These are phyloP conservation scores for Lactifluus echinatus DNA, from an alignment of 768 basidiomycete species.

Conservation along the genomic window DNA sequence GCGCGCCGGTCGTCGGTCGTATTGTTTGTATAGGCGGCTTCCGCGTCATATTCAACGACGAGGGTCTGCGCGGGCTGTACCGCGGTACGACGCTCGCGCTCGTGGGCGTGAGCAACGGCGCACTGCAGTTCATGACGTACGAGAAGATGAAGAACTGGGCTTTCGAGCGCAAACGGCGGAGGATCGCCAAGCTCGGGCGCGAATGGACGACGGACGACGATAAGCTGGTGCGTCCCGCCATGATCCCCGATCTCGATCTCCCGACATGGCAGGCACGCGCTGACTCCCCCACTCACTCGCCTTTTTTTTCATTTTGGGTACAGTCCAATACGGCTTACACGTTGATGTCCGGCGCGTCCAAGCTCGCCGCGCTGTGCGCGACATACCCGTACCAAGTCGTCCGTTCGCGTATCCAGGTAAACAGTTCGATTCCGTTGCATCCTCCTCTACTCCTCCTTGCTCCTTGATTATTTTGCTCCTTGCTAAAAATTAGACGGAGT, in stretches of 20 bases:
- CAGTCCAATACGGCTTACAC: conserved; percentile 91
- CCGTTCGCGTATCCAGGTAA: conserved; percentile 84
- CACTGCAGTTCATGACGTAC: conserved; percentile 92
- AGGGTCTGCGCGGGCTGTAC: conserved; percentile 76
- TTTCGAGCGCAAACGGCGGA: conserved; percentile 65
- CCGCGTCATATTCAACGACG: conserved; percentile 54
- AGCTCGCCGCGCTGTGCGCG: conserved; percentile 67
- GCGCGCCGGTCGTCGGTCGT: too few species aligned
- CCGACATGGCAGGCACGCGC: too few species aligned
- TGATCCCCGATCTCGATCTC: too few species aligned
- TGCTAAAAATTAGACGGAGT: too few species aligned
- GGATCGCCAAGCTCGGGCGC: conserved; percentile 50
- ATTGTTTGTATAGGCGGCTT: conserved; percentile 49
- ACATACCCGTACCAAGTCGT: conserved; percentile 99
- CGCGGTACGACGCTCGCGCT: conserved; percentile 83
- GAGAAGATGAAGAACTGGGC: conserved; percentile 93
- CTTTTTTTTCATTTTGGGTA: neutral
- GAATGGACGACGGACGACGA: conserved; percentile 67
- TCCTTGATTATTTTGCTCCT: too few species aligned
- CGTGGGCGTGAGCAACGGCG: conserved; percentile 90
- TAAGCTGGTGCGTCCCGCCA: conserved; percentile 60
- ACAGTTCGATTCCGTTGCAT: neutral
- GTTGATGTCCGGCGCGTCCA: conserved; percentile 85
- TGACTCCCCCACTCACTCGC: too few species aligned
- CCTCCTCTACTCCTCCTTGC: too few species aligned